Evolutionary conservation across 257 asterid genomes (phyloP).

Genomic region (Solanum lycopersicoides): DNA sequence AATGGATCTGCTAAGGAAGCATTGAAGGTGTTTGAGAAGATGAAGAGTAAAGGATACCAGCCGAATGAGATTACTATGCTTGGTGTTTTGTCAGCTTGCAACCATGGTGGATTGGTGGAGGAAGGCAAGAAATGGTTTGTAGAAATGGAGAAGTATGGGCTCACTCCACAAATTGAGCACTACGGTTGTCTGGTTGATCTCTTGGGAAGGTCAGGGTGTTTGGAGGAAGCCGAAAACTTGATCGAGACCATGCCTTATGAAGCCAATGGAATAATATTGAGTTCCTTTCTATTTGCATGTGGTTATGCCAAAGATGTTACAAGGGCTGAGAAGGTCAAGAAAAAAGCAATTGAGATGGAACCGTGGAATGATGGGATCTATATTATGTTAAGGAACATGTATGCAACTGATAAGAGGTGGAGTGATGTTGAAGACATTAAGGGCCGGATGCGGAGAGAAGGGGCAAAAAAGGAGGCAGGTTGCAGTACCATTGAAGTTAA

Average conservation of each 20-base stretch:
- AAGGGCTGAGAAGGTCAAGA: conserved; percentile 67
- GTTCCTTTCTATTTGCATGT: conserved; percentile 81
- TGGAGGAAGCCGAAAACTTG: conserved; percentile 79
- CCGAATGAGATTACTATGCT: conserved; percentile 77
- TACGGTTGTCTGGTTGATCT: conserved; percentile 86
- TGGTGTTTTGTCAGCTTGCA: conserved; percentile 82
- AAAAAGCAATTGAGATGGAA: conserved; percentile 56
- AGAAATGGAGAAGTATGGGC: conserved; percentile 42
- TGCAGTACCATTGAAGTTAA: conserved; percentile 66
- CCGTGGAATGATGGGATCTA: conserved; percentile 79
- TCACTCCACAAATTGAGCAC: conserved; percentile 60
- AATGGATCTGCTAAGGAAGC: conserved; percentile 78
- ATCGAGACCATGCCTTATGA: conserved; percentile 80
- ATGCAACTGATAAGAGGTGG: conserved; percentile 89
- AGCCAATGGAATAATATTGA: conserved; percentile 73
- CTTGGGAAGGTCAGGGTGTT: conserved; percentile 71
- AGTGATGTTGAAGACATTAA: conserved; percentile 63
- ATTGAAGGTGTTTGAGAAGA: conserved; percentile 44
- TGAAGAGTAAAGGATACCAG: conserved; percentile 39
- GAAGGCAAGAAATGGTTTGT: conserved; percentile 77
- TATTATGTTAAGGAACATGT: conserved; percentile 73
- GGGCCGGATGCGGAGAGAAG: conserved; percentile 48
- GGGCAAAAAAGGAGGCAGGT: conserved; percentile 83
- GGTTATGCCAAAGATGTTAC: conserved; percentile 64
- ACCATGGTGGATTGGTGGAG: conserved; percentile 85